A percentile compares a stretch with the other conserved stretches of the same genome.
These are phyloP conservation scores for Remersonia thermophila DNA, from an alignment of 2,329 filamentous ascomycete species.

Conservation along the genomic window DNA sequence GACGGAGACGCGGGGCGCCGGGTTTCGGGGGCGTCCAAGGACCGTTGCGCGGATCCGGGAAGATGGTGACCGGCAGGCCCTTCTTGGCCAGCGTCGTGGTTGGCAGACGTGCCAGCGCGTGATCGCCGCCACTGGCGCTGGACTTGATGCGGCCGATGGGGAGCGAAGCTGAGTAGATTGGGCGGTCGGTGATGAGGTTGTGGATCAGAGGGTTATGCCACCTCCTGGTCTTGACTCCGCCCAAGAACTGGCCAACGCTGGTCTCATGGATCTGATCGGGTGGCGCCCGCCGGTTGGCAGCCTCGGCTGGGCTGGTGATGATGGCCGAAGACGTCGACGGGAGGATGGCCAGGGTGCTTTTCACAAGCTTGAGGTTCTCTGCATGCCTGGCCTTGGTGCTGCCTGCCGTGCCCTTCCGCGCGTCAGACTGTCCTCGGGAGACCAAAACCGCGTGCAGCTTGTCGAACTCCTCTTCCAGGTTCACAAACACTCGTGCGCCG, in stretches of 20 bases:
- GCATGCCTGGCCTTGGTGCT: conserved; percentile 31
- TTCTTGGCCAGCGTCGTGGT: conserved; percentile 72
- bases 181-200: conserved; percentile 91
- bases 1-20: conserved; percentile 47
- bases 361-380: conserved; percentile 63
- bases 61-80: conserved; percentile 78
- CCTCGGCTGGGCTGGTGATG: conserved; percentile 76
- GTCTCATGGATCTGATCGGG: conserved; percentile 8
- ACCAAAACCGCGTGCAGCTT: conserved; percentile 52
- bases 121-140: conserved; percentile 7
- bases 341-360: conserved; percentile 58
- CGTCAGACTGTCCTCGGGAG: conserved; percentile 11
- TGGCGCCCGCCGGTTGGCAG: conserved; percentile 47
- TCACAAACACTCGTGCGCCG: conserved; percentile 73
- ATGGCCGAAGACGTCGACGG: conserved; percentile 78
- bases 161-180: conserved; percentile 80
- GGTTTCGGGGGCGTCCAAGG: conserved; percentile 57
- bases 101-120: conserved; percentile 19
- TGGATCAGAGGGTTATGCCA: conserved; percentile 79
- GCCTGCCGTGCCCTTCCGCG: conserved; percentile 2
- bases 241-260: conserved; percentile 35
- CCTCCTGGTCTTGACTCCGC: conserved; percentile 41
- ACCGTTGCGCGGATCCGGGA: conserved; percentile 53
- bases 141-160: conserved; percentile 54
- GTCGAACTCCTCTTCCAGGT: conserved; percentile 80